Evolutionary conservation across 805 yeast genomes (phyloP).

Genomic region (Candida methanosorbosa): DNA sequence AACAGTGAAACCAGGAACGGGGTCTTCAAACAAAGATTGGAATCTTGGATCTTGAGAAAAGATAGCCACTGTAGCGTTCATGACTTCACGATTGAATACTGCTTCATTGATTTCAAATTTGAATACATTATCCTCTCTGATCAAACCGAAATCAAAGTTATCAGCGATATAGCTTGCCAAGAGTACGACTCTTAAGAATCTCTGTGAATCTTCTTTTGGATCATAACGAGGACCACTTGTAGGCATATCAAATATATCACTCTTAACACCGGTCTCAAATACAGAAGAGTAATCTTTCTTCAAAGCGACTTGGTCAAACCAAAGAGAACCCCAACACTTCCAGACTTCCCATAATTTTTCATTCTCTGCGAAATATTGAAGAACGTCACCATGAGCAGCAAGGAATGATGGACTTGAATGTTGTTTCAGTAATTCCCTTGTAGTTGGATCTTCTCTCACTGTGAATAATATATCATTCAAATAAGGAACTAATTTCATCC

Average conservation of each 20-base stretch:
- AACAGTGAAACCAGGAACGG: constrained; percentile 6
- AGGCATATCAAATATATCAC: constrained; percentile 56
- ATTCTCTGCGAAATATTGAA: constrained; percentile 45
- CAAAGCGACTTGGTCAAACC: constrained; percentile 56
- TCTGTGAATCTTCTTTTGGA: constrained; percentile 36
- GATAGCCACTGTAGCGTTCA: constrained; percentile 13
- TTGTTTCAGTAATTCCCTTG: constrained; percentile 8
- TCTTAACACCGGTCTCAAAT: constrained; percentile 48
- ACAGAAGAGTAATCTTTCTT: constrained; percentile 45
- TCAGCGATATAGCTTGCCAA: constrained; percentile 45
- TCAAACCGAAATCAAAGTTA: constrained; percentile 44
- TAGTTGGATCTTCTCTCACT: constrained; percentile 18
- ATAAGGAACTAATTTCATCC: constrained; percentile 57
- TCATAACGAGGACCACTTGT: constrained; percentile 49
- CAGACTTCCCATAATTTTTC: constrained; percentile 70
- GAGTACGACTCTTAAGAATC: constrained; percentile 42
- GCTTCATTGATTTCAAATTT: constrained; percentile 20
- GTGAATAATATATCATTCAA: constrained; percentile 46
- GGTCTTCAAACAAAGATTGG: constrained; percentile 12
- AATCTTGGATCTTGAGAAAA: constrained; percentile 19
- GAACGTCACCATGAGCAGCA: constrained; percentile 23
- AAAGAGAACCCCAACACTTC: constrained; percentile 79
- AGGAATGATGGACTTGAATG: constrained; percentile 4
- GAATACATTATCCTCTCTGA: constrained; percentile 37
- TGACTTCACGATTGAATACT: constrained; percentile 5